phyloP scores from a whole-genome alignment of 352 stramenopile genomes.

The Elongisporangium senticosum region DNA sequence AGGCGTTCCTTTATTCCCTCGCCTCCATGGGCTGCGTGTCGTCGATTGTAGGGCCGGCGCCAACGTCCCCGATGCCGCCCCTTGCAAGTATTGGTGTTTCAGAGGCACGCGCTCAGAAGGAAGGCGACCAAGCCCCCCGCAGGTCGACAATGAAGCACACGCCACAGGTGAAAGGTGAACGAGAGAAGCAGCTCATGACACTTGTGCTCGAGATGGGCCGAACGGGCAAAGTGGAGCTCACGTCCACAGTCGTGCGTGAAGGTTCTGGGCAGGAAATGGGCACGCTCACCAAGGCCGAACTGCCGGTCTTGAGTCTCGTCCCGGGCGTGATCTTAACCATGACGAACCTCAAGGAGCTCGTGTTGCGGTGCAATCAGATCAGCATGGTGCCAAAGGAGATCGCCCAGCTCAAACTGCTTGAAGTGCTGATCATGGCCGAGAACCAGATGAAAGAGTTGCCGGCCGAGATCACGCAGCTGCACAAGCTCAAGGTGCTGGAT shows the following conservation, averaged over 20 bases:
- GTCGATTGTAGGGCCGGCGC: background rate
- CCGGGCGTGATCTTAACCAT: slow-evolving; percentile 58
- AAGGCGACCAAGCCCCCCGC: background rate
- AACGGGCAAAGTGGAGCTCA: slow-evolving; percentile 52
- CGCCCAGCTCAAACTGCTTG: slow-evolving; percentile 30
- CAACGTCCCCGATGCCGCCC: background rate
- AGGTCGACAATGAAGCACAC: slow-evolving; percentile 24
- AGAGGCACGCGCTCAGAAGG: background rate
- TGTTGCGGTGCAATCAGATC: slow-evolving; percentile 66
- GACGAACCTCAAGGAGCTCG: slow-evolving; percentile 50
- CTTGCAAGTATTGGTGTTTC: background rate
- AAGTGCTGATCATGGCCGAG: slow-evolving; percentile 48
- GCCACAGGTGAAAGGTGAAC: slow-evolving; percentile 17
- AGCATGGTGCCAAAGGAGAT: slow-evolving; percentile 50
- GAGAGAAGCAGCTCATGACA: slow-evolving; percentile 22
- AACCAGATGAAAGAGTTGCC: slow-evolving; percentile 60
- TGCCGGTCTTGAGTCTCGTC: slow-evolving; percentile 42
- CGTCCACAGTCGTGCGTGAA: slow-evolving; percentile 41
- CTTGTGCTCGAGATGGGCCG: slow-evolving; percentile 52
- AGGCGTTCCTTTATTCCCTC: background rate
- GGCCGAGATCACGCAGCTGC: slow-evolving; percentile 35
- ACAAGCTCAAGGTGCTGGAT: slow-evolving; percentile 40
- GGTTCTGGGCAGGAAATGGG: slow-evolving; percentile 25
- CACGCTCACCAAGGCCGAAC: slow-evolving; percentile 44
- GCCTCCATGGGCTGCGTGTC: background rate